These are phyloP conservation scores for Hirschfeldia incana DNA, from an alignment of 345 rosid species.

Conservation along the genomic window DNA sequence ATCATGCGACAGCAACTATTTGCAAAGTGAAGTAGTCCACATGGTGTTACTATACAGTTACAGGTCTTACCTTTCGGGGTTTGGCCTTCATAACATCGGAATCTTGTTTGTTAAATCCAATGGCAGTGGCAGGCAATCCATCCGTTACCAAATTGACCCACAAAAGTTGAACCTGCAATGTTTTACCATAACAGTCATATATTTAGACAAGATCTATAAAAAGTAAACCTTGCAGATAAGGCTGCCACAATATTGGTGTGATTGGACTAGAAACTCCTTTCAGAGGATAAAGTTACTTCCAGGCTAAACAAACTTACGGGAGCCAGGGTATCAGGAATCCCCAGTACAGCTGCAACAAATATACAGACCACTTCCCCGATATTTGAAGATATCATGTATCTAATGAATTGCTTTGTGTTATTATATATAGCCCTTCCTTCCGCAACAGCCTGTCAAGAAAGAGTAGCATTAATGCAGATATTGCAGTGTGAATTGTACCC, in stretches of 20 bases:
- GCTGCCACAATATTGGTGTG: background rate
- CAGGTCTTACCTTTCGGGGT: slow-evolving; percentile 83
- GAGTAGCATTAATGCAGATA: slow-evolving; percentile 11
- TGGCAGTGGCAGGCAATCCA: slow-evolving; percentile 99
- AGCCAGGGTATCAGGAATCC: slow-evolving; percentile 97
- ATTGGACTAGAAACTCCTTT: slow-evolving; percentile 3
- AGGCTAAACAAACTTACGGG: slow-evolving; percentile 70
- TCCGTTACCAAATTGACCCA: slow-evolving; percentile 99
- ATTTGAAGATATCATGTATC: slow-evolving; percentile 99
- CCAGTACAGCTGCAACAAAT: slow-evolving; percentile 98
- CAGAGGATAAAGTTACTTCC: background rate
- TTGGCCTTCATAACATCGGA: slow-evolving; percentile 95
- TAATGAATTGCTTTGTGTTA: slow-evolving; percentile 96
- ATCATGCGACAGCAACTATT: background rate
- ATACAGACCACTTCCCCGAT: slow-evolving; percentile 99
- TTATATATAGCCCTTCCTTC: slow-evolving; percentile 99
- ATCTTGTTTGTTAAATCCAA: slow-evolving; percentile 97
- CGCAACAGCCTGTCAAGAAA: slow-evolving; percentile 83
- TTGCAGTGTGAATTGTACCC: slow-evolving; percentile 24
- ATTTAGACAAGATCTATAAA: background rate
- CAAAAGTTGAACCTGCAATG: slow-evolving; percentile 83
- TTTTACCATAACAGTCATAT: slow-evolving; percentile 13
- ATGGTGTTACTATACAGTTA: slow-evolving; percentile 9
- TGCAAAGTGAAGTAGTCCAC: slow-evolving; percentile 1
- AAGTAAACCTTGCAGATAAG: slow-evolving; percentile 20